Evolutionary conservation across 176 grass and related monocot species (phyloP).

Genomic region (Eragrostis nindensis): DNA sequence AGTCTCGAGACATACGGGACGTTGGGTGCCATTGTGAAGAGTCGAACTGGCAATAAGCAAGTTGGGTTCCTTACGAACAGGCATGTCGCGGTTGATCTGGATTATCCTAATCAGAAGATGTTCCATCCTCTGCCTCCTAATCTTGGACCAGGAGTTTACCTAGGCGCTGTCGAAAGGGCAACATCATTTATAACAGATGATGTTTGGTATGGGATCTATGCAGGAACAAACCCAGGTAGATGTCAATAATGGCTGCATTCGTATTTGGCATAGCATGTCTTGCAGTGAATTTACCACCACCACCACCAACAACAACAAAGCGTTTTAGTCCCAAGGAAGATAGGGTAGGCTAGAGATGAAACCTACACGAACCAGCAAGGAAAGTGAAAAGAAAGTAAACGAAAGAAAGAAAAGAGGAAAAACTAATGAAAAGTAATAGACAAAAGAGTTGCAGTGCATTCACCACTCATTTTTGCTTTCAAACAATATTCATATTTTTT

Average conservation of each 20-base stretch:
- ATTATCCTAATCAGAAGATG: conserved; percentile 99
- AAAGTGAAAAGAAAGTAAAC: too few relatives aligned
- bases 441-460: not conserved
- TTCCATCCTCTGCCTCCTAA: conserved; percentile 99
- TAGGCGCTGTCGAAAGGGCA: conserved; percentile 92
- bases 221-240: conserved; percentile 92
- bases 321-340: too few relatives aligned
- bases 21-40: conserved; percentile 94
- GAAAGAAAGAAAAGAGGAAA: too few relatives aligned
- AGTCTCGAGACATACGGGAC: conserved; percentile 97
- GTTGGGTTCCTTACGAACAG: conserved; percentile 93
- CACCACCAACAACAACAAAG: too few relatives aligned
- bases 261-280: not conserved
- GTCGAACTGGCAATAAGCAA: conserved; percentile 90
- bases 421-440: too few relatives aligned
- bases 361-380: too few relatives aligned
- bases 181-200: conserved; percentile 99
- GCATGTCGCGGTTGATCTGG: conserved; percentile 94
- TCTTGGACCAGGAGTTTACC: conserved; percentile 96
- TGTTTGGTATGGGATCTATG: conserved; percentile 96
- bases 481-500: not conserved
- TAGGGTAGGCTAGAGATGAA: too few relatives aligned
- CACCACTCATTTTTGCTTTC: not conserved
- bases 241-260: not conserved
- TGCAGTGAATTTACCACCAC: too few relatives aligned